Conservation (phyloP, 2,329 filamentous ascomycete species). For the Pseudogymnoascus sp. region DNA sequence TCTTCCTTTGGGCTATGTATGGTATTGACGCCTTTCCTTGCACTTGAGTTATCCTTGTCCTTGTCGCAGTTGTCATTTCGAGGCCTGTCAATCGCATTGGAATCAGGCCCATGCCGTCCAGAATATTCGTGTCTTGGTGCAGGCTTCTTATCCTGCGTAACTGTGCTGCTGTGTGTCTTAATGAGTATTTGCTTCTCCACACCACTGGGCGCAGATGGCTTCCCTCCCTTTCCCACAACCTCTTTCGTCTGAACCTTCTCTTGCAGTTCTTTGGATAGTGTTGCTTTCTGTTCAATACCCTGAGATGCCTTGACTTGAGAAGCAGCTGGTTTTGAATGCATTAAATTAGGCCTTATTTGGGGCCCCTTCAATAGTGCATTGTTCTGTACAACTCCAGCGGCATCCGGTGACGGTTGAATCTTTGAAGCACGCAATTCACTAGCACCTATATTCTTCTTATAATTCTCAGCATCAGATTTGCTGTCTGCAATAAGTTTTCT, state of each 20-base stretch:
- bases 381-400: background rate
- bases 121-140: background rate
- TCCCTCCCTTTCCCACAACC: constrained; percentile 7
- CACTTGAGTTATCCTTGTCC: constrained; percentile 15
- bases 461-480: background rate
- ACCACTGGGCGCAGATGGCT: background rate
- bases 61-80: constrained; percentile 16
- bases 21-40: constrained; percentile 8
- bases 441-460: background rate
- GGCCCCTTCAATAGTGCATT: background rate
- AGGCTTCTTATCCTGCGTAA: constrained; percentile 19
- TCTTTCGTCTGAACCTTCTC: constrained; percentile 13
- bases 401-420: background rate
- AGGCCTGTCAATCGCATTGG: background rate
- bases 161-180: constrained; percentile 22
- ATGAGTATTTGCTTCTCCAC: constrained; percentile 17
- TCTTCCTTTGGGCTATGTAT: constrained; percentile 15
- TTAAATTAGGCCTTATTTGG: background rate
- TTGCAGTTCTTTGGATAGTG: background rate
- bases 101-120: background rate
- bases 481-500: background rate
- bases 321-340: constrained; percentile 18
- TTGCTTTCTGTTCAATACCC: constrained; percentile 8
- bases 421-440: background rate
- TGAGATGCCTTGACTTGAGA: constrained; percentile 13